Evolutionary conservation across 1,284 basidiomycete genomes (phyloP).

Genomic region (Meripilus lineatus): DNA sequence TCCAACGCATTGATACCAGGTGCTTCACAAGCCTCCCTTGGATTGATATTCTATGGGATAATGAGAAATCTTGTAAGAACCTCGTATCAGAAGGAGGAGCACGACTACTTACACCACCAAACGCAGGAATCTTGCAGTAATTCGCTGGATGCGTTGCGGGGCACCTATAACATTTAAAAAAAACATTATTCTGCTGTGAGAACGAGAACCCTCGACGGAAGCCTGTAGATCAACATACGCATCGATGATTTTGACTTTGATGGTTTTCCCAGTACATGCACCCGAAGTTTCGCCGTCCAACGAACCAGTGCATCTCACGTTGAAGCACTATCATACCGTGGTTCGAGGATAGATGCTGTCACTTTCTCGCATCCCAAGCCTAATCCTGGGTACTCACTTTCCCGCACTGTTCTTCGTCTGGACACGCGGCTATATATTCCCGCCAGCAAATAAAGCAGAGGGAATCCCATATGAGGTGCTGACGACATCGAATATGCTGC

Average conservation of each 20-base stretch:
- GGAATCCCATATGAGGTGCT: neutral
- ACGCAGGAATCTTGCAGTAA: conserved; percentile 25
- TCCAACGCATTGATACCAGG: conserved; percentile 23
- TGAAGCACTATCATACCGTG: conserved; percentile 21
- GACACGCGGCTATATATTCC: conserved; percentile 17
- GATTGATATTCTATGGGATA: conserved; percentile 16
- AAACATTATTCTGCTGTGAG: neutral
- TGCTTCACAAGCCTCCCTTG: conserved; percentile 23
- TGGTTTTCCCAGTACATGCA: conserved; percentile 20
- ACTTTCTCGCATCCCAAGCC: neutral
- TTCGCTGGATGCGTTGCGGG: conserved; percentile 25
- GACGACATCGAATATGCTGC: neutral
- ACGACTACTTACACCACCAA: conserved; percentile 21
- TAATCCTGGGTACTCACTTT: conserved; percentile 15
- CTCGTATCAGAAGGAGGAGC: neutral
- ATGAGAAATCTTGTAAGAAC: neutral
- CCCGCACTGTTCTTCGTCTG: conserved; percentile 21
- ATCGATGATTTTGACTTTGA: conserved; percentile 26
- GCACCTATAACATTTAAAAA: conserved; percentile 14
- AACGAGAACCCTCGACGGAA: neutral
- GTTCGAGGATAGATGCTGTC: too few species aligned
- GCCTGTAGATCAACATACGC: too few species aligned
- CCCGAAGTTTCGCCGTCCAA: conserved; percentile 23
- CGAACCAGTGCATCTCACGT: conserved; percentile 20
- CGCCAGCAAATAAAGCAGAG: neutral